phyloP scores from a whole-genome alignment of 495 filamentous ascomycete species.

The Clohesyomyces aquaticus region DNA sequence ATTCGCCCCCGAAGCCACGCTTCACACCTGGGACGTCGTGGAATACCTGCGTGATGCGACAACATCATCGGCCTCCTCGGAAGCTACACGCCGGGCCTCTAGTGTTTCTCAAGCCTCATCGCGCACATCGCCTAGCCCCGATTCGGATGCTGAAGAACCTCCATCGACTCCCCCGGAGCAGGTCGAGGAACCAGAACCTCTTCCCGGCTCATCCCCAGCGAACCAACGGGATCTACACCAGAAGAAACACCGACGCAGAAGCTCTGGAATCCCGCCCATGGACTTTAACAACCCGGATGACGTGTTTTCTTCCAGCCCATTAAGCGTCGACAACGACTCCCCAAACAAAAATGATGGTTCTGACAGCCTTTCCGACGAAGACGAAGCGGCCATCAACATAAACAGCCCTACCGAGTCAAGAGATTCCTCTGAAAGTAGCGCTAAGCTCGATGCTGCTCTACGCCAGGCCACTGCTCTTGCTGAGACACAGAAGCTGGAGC shows the following conservation, averaged over 20 bases:
- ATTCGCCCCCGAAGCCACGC: constrained; percentile 94
- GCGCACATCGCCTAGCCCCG: constrained; percentile 49
- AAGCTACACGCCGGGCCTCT: constrained; percentile 71
- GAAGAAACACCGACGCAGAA: constrained; percentile 62
- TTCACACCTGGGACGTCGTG: constrained; percentile 97
- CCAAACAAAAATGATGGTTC: constrained; percentile 34
- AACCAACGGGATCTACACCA: constrained; percentile 70
- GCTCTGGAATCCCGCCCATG: constrained; percentile 64
- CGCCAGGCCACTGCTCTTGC: constrained; percentile 74
- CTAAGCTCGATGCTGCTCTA: constrained; percentile 74
- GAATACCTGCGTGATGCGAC: constrained; percentile 88
- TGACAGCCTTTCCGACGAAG: constrained; percentile 29
- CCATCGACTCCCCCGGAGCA: constrained; percentile 68
- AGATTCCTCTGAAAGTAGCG: constrained; percentile 66
- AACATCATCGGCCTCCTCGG: constrained; percentile 75
- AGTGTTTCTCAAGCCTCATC: constrained; percentile 52
- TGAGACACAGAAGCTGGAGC: constrained; percentile 64
- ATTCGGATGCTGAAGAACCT: constrained; percentile 60
- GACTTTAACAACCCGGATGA: constrained; percentile 65
- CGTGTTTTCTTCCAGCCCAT: constrained; percentile 75
- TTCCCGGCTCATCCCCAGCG: constrained; percentile 62
- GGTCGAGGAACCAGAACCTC: constrained; percentile 58
- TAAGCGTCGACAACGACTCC: constrained; percentile 62
- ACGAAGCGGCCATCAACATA: constrained; percentile 35
- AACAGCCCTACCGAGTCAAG: constrained; percentile 36